Conservation (phyloP, 192 early-diverging fungal species). For the Nowakowskiella sp. region DNA sequence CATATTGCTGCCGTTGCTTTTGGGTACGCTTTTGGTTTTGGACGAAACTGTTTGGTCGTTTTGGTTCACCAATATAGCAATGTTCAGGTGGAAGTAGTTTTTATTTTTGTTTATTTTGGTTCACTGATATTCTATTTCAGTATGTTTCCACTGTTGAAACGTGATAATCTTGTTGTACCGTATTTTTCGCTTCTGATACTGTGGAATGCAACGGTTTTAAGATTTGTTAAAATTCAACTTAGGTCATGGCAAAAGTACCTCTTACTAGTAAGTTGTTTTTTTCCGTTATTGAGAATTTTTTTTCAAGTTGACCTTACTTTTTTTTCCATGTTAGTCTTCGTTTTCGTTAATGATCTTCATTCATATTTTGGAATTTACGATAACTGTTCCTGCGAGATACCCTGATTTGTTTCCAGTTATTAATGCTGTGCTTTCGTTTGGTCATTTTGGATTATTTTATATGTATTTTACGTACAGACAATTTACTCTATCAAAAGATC, state of each 20-base stretch:
- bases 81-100: constrained; percentile 55
- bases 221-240: background rate
- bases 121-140: constrained; percentile 29
- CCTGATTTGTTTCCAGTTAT: constrained; percentile 78
- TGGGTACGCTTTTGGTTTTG: constrained; percentile 63
- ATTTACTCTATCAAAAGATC: constrained; percentile 8
- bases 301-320: constrained; percentile 1
- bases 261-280: constrained; percentile 21
- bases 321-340: constrained; percentile 15
- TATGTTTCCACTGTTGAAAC: constrained; percentile 78
- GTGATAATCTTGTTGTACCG: constrained; percentile 63
- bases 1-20: constrained; percentile 77
- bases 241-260: no score
- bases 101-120: background rate
- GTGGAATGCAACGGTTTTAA: constrained; percentile 53
- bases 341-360: constrained; percentile 45
- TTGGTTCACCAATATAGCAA: constrained; percentile 70
- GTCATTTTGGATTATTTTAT: constrained; percentile 57
- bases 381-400: constrained; percentile 57
- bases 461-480: constrained; percentile 68
- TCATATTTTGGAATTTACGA: constrained; percentile 49
- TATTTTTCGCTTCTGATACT: constrained; percentile 60
- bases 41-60: constrained; percentile 55
- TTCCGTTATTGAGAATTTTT: background rate
- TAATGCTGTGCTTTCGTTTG: constrained; percentile 65